phyloP scores from a whole-genome alignment of 2,329 filamentous ascomycete species.

The Pezicula rhizophila region DNA sequence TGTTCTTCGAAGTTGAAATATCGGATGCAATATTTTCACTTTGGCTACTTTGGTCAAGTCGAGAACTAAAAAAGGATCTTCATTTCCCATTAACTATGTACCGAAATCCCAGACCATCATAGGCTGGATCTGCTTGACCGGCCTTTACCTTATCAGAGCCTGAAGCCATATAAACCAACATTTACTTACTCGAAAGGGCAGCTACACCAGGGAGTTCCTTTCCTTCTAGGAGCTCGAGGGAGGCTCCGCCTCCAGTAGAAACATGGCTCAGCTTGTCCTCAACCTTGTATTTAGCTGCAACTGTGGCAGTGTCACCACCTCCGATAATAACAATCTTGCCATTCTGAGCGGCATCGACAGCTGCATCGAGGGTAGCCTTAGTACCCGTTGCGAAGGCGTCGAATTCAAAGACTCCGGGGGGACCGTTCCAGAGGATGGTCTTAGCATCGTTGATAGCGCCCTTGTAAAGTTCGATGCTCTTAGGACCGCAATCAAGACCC shows the following conservation, averaged over 20 bases:
- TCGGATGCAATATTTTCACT: too few relatives aligned
- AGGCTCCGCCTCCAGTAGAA: constrained; percentile 92
- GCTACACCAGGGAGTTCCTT: constrained; percentile 93
- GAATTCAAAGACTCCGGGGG: constrained; percentile 95
- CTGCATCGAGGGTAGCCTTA: constrained; percentile 85
- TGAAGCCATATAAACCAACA: constrained; percentile 12
- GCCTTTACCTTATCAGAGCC: constrained; percentile 26
- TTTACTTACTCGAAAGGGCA: constrained; percentile 76
- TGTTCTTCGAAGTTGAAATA: neutral
- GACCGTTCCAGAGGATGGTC: constrained; percentile 99
- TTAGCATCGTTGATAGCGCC: constrained; percentile 79
- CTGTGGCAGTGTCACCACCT: constrained; percentile 95
- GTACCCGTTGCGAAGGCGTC: constrained; percentile 90
- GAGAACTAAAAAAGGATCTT: too few relatives aligned
- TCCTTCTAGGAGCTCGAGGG: constrained; percentile 92
- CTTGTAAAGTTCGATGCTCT: constrained; percentile 86
- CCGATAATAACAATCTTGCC: constrained; percentile 98
- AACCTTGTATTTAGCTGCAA: constrained; percentile 92
- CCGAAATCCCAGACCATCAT: constrained; percentile 9
- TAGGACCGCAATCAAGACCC: constrained; percentile 89
- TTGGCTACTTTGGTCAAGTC: too few relatives aligned
- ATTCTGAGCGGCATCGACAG: constrained; percentile 69
- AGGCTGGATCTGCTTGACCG: constrained; percentile 21
- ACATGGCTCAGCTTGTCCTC: constrained; percentile 98
- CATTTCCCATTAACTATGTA: too few relatives aligned